phyloP scores from a whole-genome alignment of 2,329 filamentous ascomycete genomes.

The Curvularia sp. region DNA sequence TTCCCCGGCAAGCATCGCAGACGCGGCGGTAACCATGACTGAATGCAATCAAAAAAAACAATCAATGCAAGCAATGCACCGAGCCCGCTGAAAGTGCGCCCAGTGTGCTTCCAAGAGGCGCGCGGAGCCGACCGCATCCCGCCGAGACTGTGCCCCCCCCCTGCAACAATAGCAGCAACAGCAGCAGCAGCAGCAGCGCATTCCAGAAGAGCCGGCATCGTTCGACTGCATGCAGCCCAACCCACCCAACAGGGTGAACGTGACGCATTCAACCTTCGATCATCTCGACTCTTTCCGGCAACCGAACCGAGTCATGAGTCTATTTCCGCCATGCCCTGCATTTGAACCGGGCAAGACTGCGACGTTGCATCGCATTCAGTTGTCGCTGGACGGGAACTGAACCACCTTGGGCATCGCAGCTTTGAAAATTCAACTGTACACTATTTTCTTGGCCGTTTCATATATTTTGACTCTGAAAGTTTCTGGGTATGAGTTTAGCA shows the following conservation, averaged over 20 bases:
- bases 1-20: conserved; percentile 71
- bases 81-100: not conserved
- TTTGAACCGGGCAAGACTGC: not conserved
- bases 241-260: conserved; percentile 9
- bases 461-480: not conserved
- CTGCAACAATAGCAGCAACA: conserved; percentile 14
- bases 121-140: conserved; percentile 27
- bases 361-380: conserved; percentile 15
- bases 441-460: conserved; percentile 5
- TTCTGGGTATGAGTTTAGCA: conserved; percentile 12
- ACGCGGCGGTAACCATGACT: conserved; percentile 51
- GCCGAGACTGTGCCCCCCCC: conserved; percentile 13
- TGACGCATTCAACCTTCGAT: conserved; percentile 15
- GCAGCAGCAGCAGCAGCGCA: conserved; percentile 18
- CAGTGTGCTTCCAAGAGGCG: conserved; percentile 6
- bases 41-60: conserved; percentile 20
- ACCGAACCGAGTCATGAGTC: conserved; percentile 3
- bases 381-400: conserved; percentile 25
- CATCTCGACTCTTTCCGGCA: not conserved
- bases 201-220: conserved; percentile 36
- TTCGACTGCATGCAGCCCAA: conserved; percentile 22
- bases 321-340: conserved; percentile 5
- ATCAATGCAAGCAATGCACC: no score
- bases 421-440: conserved; percentile 14
- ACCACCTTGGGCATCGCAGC: conserved; percentile 4